Evolutionary conservation across 371 early-diverging fungal species (phyloP).

Genomic region (Rhizopus delemar): DNA sequence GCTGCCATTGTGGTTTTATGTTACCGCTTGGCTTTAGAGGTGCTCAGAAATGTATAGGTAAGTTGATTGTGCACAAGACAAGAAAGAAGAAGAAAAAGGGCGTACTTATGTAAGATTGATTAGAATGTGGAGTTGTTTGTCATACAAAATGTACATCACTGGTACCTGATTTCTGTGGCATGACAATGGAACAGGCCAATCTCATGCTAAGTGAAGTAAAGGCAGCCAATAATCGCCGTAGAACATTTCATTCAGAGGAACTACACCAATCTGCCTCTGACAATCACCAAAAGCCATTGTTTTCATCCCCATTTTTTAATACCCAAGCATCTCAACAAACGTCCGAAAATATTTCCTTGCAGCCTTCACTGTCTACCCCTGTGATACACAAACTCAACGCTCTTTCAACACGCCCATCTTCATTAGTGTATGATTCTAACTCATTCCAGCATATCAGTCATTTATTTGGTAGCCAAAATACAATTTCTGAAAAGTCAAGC

Average conservation of each 20-base stretch:
- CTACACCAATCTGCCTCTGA: conserved; percentile 9
- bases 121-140: conserved; percentile 80
- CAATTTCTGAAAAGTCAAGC: conserved; percentile 9
- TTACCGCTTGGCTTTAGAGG: conserved; percentile 77
- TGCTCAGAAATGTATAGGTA: conserved; percentile 59
- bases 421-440: conserved; percentile 13
- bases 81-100: background rate
- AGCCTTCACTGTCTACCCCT: conserved; percentile 25
- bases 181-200: conserved; percentile 81
- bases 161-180: conserved; percentile 94
- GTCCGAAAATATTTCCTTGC: conserved; percentile 3
- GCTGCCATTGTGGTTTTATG: conserved; percentile 95
- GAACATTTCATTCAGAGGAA: conserved; percentile 25
- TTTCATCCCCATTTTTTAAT: conserved; percentile 16
- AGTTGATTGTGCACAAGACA: background rate
- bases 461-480: conserved; percentile 13
- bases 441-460: conserved; percentile 21
- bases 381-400: conserved; percentile 14
- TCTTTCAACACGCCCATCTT: conserved; percentile 12
- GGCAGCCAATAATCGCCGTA: conserved; percentile 57
- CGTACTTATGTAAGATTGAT: background rate
- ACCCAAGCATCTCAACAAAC: conserved; percentile 13
- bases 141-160: conserved; percentile 85
- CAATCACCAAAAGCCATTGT: conserved; percentile 21
- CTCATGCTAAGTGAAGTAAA: conserved; percentile 78